Evolutionary conservation across 495 filamentous ascomycete genomes (phyloP).

Genomic region (Eremomyces bilateralis): DNA sequence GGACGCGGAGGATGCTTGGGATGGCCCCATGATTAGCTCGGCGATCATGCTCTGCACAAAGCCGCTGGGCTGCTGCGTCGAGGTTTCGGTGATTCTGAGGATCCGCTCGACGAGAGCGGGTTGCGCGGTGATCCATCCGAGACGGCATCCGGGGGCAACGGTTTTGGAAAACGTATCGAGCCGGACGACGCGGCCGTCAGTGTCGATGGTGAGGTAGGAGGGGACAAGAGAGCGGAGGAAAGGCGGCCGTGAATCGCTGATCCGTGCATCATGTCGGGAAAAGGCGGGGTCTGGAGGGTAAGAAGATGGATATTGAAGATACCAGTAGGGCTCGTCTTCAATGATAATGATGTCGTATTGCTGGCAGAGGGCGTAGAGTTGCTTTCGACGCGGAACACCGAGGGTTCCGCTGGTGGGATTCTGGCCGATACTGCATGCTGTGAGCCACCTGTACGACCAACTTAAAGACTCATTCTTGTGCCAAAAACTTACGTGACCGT

Average conservation of each 20-base stretch:
- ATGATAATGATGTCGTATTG: constrained; percentile 79
- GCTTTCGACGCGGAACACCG: constrained; percentile 44
- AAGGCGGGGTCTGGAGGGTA: too few relatives aligned
- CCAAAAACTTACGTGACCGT: constrained; percentile 52
- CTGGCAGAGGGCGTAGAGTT: constrained; percentile 61
- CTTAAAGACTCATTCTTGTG: not conserved
- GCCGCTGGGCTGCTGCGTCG: constrained; percentile 66
- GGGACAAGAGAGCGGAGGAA: constrained; percentile 77
- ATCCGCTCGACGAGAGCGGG: constrained; percentile 55
- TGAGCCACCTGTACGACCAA: not conserved
- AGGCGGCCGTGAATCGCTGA: constrained; percentile 11
- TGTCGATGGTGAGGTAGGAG: constrained; percentile 48
- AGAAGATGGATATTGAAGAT: constrained; percentile 55
- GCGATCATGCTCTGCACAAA: constrained; percentile 72
- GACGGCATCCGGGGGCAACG: constrained; percentile 22
- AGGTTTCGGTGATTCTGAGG: constrained; percentile 45
- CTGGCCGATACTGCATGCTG: constrained; percentile 46
- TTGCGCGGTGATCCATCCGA: constrained; percentile 31
- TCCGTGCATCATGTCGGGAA: too few relatives aligned
- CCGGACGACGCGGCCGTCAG: constrained; percentile 61
- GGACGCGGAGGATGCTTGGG: constrained; percentile 20
- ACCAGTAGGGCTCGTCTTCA: constrained; percentile 95
- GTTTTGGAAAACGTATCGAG: constrained; percentile 28
- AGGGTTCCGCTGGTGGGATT: constrained; percentile 70
- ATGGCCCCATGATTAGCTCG: constrained; percentile 45